Evolutionary conservation across 768 basidiomycete species (phyloP), one percentile per base, ranked within the genome.

Genomic region (Hypsizygus marmoreus): DNA sequence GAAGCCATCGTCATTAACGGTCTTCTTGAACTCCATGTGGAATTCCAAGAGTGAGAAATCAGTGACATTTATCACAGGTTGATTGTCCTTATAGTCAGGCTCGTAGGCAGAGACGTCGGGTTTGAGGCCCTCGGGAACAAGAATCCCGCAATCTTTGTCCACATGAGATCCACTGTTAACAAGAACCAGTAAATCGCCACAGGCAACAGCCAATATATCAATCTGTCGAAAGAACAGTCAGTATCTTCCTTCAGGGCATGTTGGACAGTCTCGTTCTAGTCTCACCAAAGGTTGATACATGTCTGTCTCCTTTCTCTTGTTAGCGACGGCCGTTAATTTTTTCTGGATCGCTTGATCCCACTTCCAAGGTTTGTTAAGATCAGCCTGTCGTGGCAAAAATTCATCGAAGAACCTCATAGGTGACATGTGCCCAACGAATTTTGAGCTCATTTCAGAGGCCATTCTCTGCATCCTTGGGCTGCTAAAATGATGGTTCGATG

Each of bases 11-110:
- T 47, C 46, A 2, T 33, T 9, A 31, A 39, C 38, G 33, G 40
- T 19, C 12, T 23, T 13, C 46, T 47, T 41, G 46, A 47, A 47
- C 34, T 47, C 46, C 25, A 47, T 47, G 16, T 20, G 28, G 41
- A 31, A 13, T 13, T 47, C 46, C 16, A 47, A 19, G 29, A 24
- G 26, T 40, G 45, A 29, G 2, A 43, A 4, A 38, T 41, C 38
- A 11, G 39, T 47, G 13, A 47, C 25, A 19, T n/a, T 29, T 23
- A 31, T 12, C n/a, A n/a, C n/a, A n/a, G n/a, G n/a, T 26, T 29
- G 4, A 31, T 38, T 29, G 10, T 13, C 14, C 12, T 23, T 8
- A 32, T 29, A 40, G 2, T 19, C 35, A 3, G 24, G 20, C 17
- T 28, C 31, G 40, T 47, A 47, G 13, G 32, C 13, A 47, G 14